These are phyloP conservation scores for apple (Malus domestica) DNA, from an alignment of 306 rosid genomes.

Conservation along the genomic window DNA sequence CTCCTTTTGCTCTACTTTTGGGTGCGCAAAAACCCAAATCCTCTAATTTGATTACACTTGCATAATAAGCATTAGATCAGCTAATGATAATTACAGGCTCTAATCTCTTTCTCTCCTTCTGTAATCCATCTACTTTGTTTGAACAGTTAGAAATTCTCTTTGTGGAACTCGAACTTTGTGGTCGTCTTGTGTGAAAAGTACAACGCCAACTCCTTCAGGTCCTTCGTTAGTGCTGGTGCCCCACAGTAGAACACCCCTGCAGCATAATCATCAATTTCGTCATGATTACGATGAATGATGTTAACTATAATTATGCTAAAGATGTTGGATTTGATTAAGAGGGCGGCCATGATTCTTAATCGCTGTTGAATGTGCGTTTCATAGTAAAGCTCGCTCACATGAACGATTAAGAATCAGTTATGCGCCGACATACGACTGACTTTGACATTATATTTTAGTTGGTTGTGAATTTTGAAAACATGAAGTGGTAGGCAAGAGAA, in stretches of 20 bases:
- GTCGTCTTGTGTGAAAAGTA: constrained; percentile 45
- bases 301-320: neutral
- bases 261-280: neutral
- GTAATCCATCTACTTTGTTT: neutral
- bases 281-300: neutral
- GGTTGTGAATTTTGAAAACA: neutral
- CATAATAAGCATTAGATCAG: neutral
- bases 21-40: neutral
- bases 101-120: neutral
- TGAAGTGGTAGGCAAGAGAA: neutral
- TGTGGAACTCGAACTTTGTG: constrained; percentile 49
- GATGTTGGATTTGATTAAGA: neutral
- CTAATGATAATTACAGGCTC: neutral
- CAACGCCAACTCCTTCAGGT: constrained; percentile 31
- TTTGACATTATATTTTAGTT: neutral
- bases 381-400: neutral
- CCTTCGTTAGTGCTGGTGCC: constrained; percentile 40
- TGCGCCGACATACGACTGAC: neutral
- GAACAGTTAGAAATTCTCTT: constrained; percentile 36
- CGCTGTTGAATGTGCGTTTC: neutral
- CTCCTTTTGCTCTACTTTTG: neutral
- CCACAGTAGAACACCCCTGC: constrained; percentile 58
- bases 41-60: neutral
- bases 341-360: neutral
- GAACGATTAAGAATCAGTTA: neutral